A percentile compares a stretch with the other conserved stretches of the same genome.
These are phyloP conservation scores for Metarhizium sp. DNA, from an alignment of 2,329 filamentous ascomycete genomes.

Conservation along the genomic window DNA sequence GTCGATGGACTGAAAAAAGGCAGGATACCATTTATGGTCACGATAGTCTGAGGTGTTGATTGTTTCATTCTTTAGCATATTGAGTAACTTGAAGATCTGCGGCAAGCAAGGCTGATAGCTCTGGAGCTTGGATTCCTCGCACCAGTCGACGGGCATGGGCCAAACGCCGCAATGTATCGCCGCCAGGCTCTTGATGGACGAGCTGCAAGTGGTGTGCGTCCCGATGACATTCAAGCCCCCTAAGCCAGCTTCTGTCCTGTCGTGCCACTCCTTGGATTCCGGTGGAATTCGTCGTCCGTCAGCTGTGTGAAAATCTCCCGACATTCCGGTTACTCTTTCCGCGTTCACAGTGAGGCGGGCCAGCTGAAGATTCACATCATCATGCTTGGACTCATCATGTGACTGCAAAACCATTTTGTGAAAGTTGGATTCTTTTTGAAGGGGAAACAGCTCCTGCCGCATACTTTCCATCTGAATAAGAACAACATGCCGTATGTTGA, in stretches of 20 bases:
- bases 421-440: conserved; percentile 29
- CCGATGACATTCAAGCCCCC: conserved; percentile 31
- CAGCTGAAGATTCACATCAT: conserved; percentile 17
- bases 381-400: conserved; percentile 20
- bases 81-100: conserved; percentile 24
- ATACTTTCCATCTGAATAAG: conserved; percentile 34
- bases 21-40: conserved; percentile 16
- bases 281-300: neutral
- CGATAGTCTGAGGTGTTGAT: neutral
- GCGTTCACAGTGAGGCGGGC: conserved; percentile 20
- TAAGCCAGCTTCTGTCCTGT: conserved; percentile 13
- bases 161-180: conserved; percentile 32
- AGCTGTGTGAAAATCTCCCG: neutral
- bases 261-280: conserved; percentile 23
- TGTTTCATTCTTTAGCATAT: conserved; percentile 3
- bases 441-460: conserved; percentile 33
- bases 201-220: conserved; percentile 30
- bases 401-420: conserved; percentile 24
- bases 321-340: conserved; percentile 20
- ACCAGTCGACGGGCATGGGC: conserved; percentile 31
- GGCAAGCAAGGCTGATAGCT: conserved; percentile 36
- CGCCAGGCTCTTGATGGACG: conserved; percentile 32
- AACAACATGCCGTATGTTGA: conserved; percentile 31
- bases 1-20: conserved; percentile 20
- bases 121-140: conserved; percentile 29